Evolutionary conservation across 352 stramenopile genomes (phyloP).

Genomic region (Phytophthora crassamura): DNA sequence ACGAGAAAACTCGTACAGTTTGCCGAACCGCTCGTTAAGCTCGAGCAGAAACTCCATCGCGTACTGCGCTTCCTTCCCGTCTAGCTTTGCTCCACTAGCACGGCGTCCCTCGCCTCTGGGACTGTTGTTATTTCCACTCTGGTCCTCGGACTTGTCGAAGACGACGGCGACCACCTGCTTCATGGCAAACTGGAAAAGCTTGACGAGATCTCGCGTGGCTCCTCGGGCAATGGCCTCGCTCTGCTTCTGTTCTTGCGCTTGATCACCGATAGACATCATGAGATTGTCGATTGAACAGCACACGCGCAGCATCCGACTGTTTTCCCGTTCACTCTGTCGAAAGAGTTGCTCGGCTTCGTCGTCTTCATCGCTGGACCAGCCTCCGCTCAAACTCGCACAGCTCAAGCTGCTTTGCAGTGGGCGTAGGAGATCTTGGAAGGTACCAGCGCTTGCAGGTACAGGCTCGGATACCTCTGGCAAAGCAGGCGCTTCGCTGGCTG

Average conservation of each 20-base stretch:
- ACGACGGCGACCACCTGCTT: slow-evolving; percentile 45
- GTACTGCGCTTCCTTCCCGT: slow-evolving; percentile 51
- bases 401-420: slow-evolving; percentile 69
- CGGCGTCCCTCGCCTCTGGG: not conserved
- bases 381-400: slow-evolving; percentile 42
- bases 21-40: slow-evolving; percentile 46
- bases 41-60: slow-evolving; percentile 52
- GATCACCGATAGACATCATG: slow-evolving; percentile 57
- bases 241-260: slow-evolving; percentile 57
- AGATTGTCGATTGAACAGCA: slow-evolving; percentile 77
- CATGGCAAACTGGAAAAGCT: slow-evolving; percentile 58
- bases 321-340: slow-evolving; percentile 53
- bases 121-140: slow-evolving; percentile 6
- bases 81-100: slow-evolving; percentile 12
- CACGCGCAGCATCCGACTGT: slow-evolving; percentile 65
- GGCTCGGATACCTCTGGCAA: slow-evolving; percentile 2
- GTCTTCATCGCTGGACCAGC: slow-evolving; percentile 45
- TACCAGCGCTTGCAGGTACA: slow-evolving; percentile 7
- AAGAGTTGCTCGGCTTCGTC: slow-evolving; percentile 43
- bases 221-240: slow-evolving; percentile 51
- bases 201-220: slow-evolving; percentile 48
- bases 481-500: not conserved
- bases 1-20: slow-evolving; percentile 48
- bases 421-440: slow-evolving; percentile 60
- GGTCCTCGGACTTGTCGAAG: slow-evolving; percentile 23